Evolutionary conservation across 2,329 filamentous ascomycete species (phyloP).

Genomic region (Fusarium sp.): DNA sequence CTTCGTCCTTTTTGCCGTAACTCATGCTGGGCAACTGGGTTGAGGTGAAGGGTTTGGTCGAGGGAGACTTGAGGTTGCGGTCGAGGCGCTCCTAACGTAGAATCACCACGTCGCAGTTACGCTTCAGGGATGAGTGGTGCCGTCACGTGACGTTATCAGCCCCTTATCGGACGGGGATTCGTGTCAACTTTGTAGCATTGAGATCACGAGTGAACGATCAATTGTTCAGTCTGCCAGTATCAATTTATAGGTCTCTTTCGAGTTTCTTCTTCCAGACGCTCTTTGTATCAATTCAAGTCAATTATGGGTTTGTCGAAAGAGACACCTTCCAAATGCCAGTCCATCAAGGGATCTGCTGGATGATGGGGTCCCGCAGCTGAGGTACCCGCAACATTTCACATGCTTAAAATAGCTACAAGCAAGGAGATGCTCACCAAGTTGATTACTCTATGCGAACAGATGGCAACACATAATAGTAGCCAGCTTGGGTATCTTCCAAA

Average conservation of each 20-base stretch:
- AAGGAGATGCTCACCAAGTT: background rate
- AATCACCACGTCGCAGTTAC: conserved; percentile 59
- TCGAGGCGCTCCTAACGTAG: conserved; percentile 46
- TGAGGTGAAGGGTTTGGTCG: conserved; percentile 49
- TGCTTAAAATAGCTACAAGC: background rate
- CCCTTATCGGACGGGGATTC: conserved; percentile 47
- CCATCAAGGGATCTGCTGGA: conserved; percentile 5
- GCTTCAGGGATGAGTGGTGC: conserved; percentile 49
- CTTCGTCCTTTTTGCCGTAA: conserved; percentile 99
- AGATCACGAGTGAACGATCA: background rate
- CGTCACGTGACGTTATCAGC: conserved; percentile 54
- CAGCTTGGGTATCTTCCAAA: no score
- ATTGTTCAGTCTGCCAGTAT: background rate
- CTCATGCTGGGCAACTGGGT: conserved; percentile 76
- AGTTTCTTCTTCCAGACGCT: accelerated
- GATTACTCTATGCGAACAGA: background rate
- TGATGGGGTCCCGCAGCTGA: conserved; percentile 21
- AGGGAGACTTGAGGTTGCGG: conserved; percentile 54
- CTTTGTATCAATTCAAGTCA: background rate
- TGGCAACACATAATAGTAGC: background rate
- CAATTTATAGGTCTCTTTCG: background rate
- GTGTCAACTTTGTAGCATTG: conserved; percentile 45
- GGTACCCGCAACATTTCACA: conserved; percentile 10
- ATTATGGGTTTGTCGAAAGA: background rate
- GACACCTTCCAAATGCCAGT: background rate